A percentile compares a stretch with the other conserved stretches of the same genome.
These are phyloP conservation scores for Chaetomiaceae sp. DNA, from an alignment of 2,329 filamentous ascomycete genomes.

Conservation along the genomic window DNA sequence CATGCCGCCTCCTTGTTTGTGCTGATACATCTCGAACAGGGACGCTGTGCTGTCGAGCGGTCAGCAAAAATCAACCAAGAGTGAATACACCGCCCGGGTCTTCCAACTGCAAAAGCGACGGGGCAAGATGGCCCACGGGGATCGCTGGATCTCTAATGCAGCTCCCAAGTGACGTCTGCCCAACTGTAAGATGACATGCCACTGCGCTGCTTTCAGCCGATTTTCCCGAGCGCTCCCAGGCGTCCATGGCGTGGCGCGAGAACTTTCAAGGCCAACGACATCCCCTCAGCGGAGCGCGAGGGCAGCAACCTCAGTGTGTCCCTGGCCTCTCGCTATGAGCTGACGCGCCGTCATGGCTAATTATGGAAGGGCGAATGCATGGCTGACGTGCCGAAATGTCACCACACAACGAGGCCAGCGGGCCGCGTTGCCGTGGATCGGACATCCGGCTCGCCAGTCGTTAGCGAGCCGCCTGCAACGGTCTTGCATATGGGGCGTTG, in stretches of 20 bases:
- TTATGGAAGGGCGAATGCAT: conserved; percentile 5
- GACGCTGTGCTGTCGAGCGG: conserved; percentile 56
- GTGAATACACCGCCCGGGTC: not conserved
- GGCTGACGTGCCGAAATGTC: conserved; percentile 13
- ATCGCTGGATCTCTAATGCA: conserved; percentile 11
- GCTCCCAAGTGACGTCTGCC: too few species aligned
- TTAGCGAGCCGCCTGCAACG: conserved; percentile 14
- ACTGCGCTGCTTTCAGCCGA: too few species aligned
- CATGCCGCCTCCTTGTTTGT: conserved; percentile 77
- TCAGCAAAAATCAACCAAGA: conserved; percentile 28
- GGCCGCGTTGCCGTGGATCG: conserved; percentile 23
- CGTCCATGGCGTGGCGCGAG: too few species aligned
- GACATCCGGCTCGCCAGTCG: conserved; percentile 12
- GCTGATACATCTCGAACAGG: conserved; percentile 69
- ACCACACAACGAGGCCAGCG: conserved; percentile 19
- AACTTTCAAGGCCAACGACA: too few species aligned
- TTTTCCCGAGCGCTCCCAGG: too few species aligned
- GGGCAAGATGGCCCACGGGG: not conserved
- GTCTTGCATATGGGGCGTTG: conserved; percentile 2
- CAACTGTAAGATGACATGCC: too few species aligned
- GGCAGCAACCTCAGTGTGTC: not conserved
- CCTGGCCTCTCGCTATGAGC: not conserved
- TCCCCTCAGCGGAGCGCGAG: not conserved
- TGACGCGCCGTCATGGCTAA: conserved; percentile 15
- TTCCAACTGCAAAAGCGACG: not conserved